These are phyloP conservation scores for Gastrolobium bilobum DNA, from an alignment of 306 rosid species.

Conservation along the genomic window DNA sequence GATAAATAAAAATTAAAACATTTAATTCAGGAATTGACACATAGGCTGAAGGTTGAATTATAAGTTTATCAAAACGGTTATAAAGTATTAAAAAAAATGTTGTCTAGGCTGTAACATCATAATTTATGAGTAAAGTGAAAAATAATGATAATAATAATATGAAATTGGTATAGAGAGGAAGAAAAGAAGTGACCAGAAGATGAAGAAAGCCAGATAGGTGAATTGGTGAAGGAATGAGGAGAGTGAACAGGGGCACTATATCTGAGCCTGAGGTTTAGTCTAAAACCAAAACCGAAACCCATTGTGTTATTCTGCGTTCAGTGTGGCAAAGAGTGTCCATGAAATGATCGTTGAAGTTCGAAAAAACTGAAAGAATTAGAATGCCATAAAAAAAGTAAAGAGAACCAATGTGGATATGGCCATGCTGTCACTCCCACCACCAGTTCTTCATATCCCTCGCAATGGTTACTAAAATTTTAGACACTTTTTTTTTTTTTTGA, in stretches of 20 bases:
- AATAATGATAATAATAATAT: no score
- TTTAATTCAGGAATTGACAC: neutral
- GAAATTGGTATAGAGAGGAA: no score
- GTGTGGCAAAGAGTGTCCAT: constrained; percentile 54
- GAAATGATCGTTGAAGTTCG: constrained; percentile 44
- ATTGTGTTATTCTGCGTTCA: constrained; percentile 50
- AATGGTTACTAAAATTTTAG: constrained; percentile 38
- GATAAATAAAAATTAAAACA: neutral
- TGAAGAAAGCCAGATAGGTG: constrained; percentile 64
- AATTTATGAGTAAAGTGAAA: neutral
- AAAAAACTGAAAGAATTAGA: neutral
- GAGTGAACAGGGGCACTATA: constrained; percentile 57
- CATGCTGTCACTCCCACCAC: constrained; percentile 66
- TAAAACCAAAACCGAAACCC: constrained; percentile 68
- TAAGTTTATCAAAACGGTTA: neutral
- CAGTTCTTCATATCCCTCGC: constrained; percentile 56
- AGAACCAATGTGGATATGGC: constrained; percentile 44
- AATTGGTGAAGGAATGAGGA: constrained; percentile 54
- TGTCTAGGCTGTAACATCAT: no score
- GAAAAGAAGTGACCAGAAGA: constrained; percentile 65
- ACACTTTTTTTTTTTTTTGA: constrained; percentile 43
- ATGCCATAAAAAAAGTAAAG: neutral
- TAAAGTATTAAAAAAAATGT: neutral
- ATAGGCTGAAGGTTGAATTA: constrained; percentile 15
- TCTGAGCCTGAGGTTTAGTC: constrained; percentile 63